A percentile compares a stretch with the other conserved stretches of the same genome.
Conservation (phyloP, 345 rosid species). For the Acer yangbiense region DNA sequence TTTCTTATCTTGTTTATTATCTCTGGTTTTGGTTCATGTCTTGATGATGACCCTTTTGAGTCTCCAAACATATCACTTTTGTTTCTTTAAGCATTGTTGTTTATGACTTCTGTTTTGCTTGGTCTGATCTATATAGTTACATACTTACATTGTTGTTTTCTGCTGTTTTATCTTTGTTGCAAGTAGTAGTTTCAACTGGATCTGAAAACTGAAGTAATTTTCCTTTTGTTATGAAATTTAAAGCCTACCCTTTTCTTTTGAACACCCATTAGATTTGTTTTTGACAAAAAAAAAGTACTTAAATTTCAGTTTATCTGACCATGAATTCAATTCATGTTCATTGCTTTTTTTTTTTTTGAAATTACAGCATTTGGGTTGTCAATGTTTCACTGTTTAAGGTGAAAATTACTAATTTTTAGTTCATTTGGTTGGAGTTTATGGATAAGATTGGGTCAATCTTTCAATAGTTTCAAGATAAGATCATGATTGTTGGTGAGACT, state of each 20-base stretch:
- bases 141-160: not conserved
- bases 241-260: constrained; percentile 4
- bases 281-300: not conserved
- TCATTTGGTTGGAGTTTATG: not conserved
- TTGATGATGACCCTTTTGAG: too few relatives aligned
- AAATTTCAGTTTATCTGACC: constrained; percentile 12
- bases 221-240: constrained; percentile 10
- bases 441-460: not conserved
- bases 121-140: not conserved
- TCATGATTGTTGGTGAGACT: not conserved
- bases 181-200: constrained; percentile 25
- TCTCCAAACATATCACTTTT: too few relatives aligned
- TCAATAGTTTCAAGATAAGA: not conserved
- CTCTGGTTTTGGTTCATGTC: too few relatives aligned
- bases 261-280: not conserved
- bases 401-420: not conserved
- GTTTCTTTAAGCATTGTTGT: not conserved
- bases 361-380: not conserved
- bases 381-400: not conserved
- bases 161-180: not conserved
- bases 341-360: not conserved
- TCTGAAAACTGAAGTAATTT: constrained; percentile 41
- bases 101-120: constrained; percentile 2
- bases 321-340: not conserved
- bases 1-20: not conserved